A percentile compares a stretch with the other conserved stretches of the same genome.
phyloP scores from a whole-genome alignment of 1,284 basidiomycete genomes.

The Cystobasidiaceae sp. region DNA sequence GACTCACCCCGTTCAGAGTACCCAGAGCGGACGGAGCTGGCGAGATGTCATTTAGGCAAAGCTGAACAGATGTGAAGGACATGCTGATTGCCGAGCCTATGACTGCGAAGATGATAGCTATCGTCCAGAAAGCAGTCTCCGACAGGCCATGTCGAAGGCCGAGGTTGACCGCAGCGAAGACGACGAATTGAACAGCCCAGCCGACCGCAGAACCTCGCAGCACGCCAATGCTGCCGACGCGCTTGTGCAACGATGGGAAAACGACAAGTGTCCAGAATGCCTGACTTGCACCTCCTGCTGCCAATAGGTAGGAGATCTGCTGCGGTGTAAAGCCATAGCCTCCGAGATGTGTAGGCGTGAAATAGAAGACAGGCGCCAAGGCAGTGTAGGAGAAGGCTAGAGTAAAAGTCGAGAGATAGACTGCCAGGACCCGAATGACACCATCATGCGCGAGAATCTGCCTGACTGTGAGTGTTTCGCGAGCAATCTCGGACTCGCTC shows the following conservation, averaged over 20 bases:
- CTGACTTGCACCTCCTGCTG: slow-evolving; percentile 44
- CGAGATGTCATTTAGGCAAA: slow-evolving; percentile 38
- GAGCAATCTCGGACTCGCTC: not conserved
- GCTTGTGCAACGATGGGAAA: slow-evolving; percentile 43
- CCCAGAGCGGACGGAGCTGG: slow-evolving; percentile 38
- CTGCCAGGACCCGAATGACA: slow-evolving; percentile 37
- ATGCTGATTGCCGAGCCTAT: slow-evolving; percentile 41
- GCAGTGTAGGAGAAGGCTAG: slow-evolving; percentile 38
- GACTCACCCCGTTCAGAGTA: slow-evolving; percentile 39
- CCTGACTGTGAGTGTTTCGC: slow-evolving; percentile 16
- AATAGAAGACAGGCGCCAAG: slow-evolving; percentile 46
- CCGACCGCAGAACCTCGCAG: slow-evolving; percentile 41
- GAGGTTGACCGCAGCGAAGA: slow-evolving; percentile 43
- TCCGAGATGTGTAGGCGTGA: slow-evolving; percentile 35
- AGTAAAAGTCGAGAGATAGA: slow-evolving; percentile 39
- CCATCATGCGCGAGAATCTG: slow-evolving; percentile 33
- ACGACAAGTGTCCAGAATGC: slow-evolving; percentile 42
- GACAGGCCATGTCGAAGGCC: slow-evolving; percentile 37
- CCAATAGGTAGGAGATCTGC: slow-evolving; percentile 44
- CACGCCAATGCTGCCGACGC: slow-evolving; percentile 42
- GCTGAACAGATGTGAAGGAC: slow-evolving; percentile 44
- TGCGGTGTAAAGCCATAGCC: slow-evolving; percentile 43
- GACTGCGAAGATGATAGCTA: slow-evolving; percentile 35
- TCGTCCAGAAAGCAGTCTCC: slow-evolving; percentile 40
- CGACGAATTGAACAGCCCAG: slow-evolving; percentile 43